Conservation (phyloP, 257 asterid genomes). For the Plantago major region DNA sequence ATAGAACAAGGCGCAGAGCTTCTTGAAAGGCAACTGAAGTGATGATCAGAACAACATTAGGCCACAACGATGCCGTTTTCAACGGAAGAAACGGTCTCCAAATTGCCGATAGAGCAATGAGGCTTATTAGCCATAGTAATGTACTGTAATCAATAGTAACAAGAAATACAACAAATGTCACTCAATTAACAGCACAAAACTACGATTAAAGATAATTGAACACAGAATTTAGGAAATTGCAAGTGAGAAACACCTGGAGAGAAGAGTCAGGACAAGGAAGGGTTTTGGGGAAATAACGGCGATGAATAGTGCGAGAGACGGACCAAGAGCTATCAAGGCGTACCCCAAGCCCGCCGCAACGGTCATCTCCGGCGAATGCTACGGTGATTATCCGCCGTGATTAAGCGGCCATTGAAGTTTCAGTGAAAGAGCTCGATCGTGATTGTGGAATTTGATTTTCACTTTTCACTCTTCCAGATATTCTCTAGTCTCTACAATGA, state of each 20-base stretch:
- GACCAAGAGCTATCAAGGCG: conserved; percentile 70
- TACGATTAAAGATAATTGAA: neutral
- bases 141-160: conserved; percentile 43
- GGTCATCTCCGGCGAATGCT: conserved; percentile 42
- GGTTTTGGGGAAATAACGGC: conserved; percentile 79
- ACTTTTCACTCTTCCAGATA: too few relatives aligned
- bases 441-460: too few relatives aligned
- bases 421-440: too few relatives aligned
- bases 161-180: conserved; percentile 18
- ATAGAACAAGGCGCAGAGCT: conserved; percentile 63
- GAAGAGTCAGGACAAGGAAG: conserved; percentile 75
- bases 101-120: conserved; percentile 70
- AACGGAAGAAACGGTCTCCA: conserved; percentile 94
- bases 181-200: neutral
- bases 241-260: conserved; percentile 50
- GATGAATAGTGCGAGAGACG: conserved; percentile 75
- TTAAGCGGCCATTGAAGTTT: neutral
- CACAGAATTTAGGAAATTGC: neutral
- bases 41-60: conserved; percentile 49
- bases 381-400: too few relatives aligned
- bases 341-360: conserved; percentile 89
- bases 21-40: conserved; percentile 83
- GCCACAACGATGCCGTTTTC: conserved; percentile 55
- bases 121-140: conserved; percentile 81
- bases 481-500: too few relatives aligned